These are phyloP conservation scores for Paramecium biaurelia DNA, from an alignment of 73 alveolate species.

Conservation along the genomic window DNA sequence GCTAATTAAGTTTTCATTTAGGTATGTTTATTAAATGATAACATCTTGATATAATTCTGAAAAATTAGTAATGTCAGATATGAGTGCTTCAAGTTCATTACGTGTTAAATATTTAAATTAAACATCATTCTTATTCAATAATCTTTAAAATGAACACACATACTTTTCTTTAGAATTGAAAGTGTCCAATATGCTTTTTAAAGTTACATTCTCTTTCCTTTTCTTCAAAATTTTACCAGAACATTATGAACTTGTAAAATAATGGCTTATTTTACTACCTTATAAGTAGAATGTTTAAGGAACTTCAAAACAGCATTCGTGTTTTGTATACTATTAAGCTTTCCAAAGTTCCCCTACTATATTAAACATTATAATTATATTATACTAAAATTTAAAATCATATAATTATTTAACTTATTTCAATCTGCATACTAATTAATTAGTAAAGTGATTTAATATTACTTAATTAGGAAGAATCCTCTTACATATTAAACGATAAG, in stretches of 20 bases:
- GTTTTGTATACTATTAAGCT: background rate
- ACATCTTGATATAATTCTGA: constrained; percentile 23
- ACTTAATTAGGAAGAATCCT: background rate
- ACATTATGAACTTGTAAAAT: background rate
- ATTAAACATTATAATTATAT: background rate
- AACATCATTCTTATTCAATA: background rate
- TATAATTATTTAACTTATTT: background rate
- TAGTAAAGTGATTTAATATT: background rate
- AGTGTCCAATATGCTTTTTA: background rate
- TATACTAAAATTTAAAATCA: background rate
- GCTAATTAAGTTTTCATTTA: background rate
- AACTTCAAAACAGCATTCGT: background rate
- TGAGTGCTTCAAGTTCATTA: background rate
- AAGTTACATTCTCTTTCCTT: constrained; percentile 3
- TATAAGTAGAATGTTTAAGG: background rate
- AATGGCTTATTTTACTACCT: background rate
- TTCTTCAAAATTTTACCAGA: background rate
- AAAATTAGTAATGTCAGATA: background rate
- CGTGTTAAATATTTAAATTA: background rate
- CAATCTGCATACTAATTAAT: background rate
- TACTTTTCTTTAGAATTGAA: background rate
- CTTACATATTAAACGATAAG: background rate
- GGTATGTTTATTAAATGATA: background rate
- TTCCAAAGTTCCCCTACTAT: constrained; percentile 17
- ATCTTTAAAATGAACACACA: background rate